These are phyloP conservation scores for Eimeria tenella DNA, from an alignment of 169 alveolate genomes.

Conservation along the genomic window DNA sequence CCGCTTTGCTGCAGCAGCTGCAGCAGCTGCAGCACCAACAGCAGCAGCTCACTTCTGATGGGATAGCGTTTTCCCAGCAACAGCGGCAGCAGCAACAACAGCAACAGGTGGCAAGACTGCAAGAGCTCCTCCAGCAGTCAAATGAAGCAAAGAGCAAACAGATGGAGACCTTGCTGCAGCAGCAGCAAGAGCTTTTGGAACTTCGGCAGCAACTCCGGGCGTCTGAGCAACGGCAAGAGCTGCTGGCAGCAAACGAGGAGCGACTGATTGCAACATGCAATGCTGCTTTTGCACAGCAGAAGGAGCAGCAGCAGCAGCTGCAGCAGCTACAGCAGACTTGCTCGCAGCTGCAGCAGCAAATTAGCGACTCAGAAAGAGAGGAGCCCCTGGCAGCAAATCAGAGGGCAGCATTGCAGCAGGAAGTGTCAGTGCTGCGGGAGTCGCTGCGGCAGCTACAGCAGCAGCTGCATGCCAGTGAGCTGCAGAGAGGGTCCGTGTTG, in stretches of 20 bases:
- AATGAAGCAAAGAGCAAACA: slow-evolving; percentile 38
- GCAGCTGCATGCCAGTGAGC: slow-evolving; percentile 62
- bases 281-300: slow-evolving; percentile 47
- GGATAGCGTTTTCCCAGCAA: slow-evolving; percentile 5
- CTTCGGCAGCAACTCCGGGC: slow-evolving; percentile 59
- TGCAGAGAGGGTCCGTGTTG: slow-evolving; percentile 50
- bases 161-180: slow-evolving; percentile 71
- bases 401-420: slow-evolving; percentile 54
- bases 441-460: slow-evolving; percentile 68
- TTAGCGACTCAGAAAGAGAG: slow-evolving; percentile 4
- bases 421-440: slow-evolving; percentile 44
- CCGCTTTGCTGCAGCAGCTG: slow-evolving; percentile 51
- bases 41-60: slow-evolving; percentile 17
- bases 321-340: slow-evolving; percentile 60
- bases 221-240: slow-evolving; percentile 48
- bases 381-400: slow-evolving; percentile 10
- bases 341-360: slow-evolving; percentile 59
- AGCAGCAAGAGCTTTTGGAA: slow-evolving; percentile 66
- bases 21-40: slow-evolving; percentile 49
- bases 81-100: slow-evolving; percentile 45
- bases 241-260: slow-evolving; percentile 31
- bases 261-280: slow-evolving; percentile 49
- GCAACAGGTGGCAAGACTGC: slow-evolving; percentile 52
- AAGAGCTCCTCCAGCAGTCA: slow-evolving; percentile 71
- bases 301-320: slow-evolving; percentile 74